A percentile compares a stretch with the other conserved stretches of the same genome.
These are phyloP conservation scores for Globisporangium polare DNA, from an alignment of 352 stramenopile genomes.

Conservation along the genomic window DNA sequence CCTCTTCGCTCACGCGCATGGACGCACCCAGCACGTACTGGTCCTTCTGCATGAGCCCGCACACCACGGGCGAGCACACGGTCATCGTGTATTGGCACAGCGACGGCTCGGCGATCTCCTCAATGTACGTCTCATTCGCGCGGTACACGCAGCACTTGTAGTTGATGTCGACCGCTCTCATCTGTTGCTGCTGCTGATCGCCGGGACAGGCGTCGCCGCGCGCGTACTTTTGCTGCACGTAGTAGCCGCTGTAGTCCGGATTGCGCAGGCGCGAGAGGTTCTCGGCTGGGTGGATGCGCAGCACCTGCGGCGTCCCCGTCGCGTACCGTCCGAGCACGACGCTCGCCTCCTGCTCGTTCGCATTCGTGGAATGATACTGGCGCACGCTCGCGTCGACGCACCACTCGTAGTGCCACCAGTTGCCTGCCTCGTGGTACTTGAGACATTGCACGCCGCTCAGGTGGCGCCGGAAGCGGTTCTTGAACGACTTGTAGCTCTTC, in stretches of 20 bases:
- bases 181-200: constrained; percentile 15
- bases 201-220: constrained; percentile 34
- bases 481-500: constrained; percentile 57
- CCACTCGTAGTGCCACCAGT: constrained; percentile 88
- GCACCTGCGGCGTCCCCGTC: constrained; percentile 21
- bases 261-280: constrained; percentile 37
- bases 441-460: constrained; percentile 49
- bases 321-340: constrained; percentile 45
- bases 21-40: constrained; percentile 58
- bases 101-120: constrained; percentile 45
- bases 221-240: constrained; percentile 46
- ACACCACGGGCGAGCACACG: constrained; percentile 73
- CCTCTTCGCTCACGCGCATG: constrained; percentile 47
- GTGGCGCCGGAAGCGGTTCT: constrained; percentile 62
- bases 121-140: constrained; percentile 82
- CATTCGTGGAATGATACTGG: constrained; percentile 48
- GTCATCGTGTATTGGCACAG: constrained; percentile 57
- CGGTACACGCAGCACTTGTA: constrained; percentile 78
- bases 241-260: constrained; percentile 54
- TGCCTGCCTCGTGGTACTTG: constrained; percentile 46
- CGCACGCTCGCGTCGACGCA: constrained; percentile 65
- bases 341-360: constrained; percentile 17
- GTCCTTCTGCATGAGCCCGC: constrained; percentile 64
- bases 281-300: constrained; percentile 36
- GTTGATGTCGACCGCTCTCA: constrained; percentile 29